Evolutionary conservation across 73 alveolate genomes (phyloP).

Genomic region (Urostyla sp.): DNA sequence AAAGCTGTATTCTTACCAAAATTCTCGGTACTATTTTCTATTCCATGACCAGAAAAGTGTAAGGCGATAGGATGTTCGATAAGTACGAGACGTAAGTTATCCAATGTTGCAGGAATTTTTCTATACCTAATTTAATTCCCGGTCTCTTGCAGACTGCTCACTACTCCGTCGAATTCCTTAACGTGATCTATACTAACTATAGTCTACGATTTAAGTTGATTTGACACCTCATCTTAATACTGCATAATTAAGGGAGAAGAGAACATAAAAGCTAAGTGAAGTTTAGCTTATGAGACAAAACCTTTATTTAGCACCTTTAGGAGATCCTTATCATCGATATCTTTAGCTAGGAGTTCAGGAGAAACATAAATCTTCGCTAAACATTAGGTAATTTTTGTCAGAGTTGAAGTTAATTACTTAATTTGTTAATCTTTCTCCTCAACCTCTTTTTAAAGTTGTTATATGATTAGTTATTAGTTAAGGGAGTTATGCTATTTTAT

Average conservation of each 20-base stretch:
- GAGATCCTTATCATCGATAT: conserved; percentile 22
- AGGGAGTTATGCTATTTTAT: no score
- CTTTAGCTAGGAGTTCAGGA: conserved; percentile 9
- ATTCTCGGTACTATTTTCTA: conserved; percentile 49
- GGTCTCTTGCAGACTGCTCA: neutral
- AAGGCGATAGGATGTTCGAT: conserved; percentile 57
- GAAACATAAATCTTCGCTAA: conserved; percentile 27
- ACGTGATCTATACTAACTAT: conserved; percentile 23
- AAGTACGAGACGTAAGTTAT: conserved; percentile 39
- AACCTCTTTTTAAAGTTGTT: no score
- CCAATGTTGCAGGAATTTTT: conserved; percentile 58
- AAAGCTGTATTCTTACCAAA: conserved; percentile 59
- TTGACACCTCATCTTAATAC: conserved; percentile 8
- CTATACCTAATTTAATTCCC: conserved; percentile 41
- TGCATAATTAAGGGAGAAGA: conserved; percentile 61
- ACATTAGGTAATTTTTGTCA: neutral
- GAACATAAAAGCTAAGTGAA: conserved; percentile 69
- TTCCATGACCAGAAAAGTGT: conserved; percentile 78
- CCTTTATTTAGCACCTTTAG: conserved; percentile 4
- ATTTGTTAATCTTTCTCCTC: no score
- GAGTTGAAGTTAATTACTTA: no score
- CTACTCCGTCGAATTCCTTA: conserved; percentile 34
- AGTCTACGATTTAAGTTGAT: neutral
- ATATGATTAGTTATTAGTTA: no score
- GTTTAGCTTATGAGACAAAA: conserved; percentile 53